Evolutionary conservation across 495 filamentous ascomycete genomes (phyloP).

Genomic region (Aspergillus wentii): DNA sequence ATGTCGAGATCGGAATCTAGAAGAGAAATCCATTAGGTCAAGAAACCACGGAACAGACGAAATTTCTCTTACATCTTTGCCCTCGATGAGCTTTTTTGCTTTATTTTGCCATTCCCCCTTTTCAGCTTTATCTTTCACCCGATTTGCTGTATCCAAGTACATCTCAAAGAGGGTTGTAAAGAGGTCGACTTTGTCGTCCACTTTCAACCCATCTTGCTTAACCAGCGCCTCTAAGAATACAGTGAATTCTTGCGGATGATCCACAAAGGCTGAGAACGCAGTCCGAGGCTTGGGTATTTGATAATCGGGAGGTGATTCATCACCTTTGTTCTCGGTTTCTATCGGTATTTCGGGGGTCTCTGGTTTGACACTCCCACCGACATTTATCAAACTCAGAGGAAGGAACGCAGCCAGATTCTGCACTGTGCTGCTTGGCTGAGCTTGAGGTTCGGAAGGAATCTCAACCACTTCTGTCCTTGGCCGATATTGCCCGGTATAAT

Average conservation of each 20-base stretch:
- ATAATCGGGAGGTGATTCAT: slow-evolving; percentile 26
- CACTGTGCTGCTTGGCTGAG: slow-evolving; percentile 62
- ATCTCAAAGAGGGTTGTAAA: slow-evolving; percentile 97
- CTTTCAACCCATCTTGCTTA: slow-evolving; percentile 57
- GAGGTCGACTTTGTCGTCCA: slow-evolving; percentile 75
- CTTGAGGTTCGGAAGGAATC: slow-evolving; percentile 43
- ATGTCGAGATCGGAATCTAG: slow-evolving; percentile 82
- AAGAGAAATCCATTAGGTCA: slow-evolving; percentile 1
- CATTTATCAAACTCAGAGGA: slow-evolving; percentile 82
- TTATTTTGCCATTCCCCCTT: slow-evolving; percentile 83
- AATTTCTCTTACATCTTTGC: slow-evolving; percentile 51
- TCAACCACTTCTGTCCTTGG: slow-evolving; percentile 65
- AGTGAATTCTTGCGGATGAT: slow-evolving; percentile 87
- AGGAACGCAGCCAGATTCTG: slow-evolving; percentile 78
- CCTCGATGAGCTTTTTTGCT: slow-evolving; percentile 77
- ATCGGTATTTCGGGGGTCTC: slow-evolving; percentile 22
- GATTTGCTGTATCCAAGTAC: slow-evolving; percentile 83
- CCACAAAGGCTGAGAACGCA: slow-evolving; percentile 94
- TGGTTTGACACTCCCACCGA: slow-evolving; percentile 42
- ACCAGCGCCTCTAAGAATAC: slow-evolving; percentile 83
- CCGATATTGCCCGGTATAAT: slow-evolving; percentile 81
- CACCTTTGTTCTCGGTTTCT: slow-evolving; percentile 19
- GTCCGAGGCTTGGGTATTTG: slow-evolving; percentile 72
- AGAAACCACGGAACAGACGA: not conserved
- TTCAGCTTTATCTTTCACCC: slow-evolving; percentile 60